phyloP scores from a whole-genome alignment of 2,329 filamentous ascomycete species.

The Zalaria obscura region DNA sequence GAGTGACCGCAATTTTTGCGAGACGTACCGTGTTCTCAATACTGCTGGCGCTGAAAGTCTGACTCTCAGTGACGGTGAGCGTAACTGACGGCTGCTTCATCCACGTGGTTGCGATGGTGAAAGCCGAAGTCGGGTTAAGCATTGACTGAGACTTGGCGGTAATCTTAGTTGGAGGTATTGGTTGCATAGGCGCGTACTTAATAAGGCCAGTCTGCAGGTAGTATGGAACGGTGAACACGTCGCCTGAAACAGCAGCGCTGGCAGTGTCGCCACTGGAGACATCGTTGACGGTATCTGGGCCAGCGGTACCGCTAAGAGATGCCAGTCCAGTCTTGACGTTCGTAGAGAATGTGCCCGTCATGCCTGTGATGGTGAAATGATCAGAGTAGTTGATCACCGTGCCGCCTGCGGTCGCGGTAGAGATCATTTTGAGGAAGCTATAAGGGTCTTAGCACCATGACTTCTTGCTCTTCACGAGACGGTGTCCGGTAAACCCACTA shows the following conservation, averaged over 20 bases:
- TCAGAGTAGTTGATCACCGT: constrained; percentile 44
- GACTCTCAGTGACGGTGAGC: constrained; percentile 37
- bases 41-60: constrained; percentile 37
- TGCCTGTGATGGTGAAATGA: constrained; percentile 50
- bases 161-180: constrained; percentile 44
- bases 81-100: constrained; percentile 29
- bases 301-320: constrained; percentile 22
- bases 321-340: constrained; percentile 21
- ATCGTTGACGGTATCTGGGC: constrained; percentile 16
- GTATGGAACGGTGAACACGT: constrained; percentile 34
- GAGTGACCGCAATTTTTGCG: not conserved
- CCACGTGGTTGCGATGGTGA: constrained; percentile 35
- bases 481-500: constrained; percentile 30
- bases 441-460: constrained; percentile 3
- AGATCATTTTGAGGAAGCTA: constrained; percentile 47
- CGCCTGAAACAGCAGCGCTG: constrained; percentile 6
- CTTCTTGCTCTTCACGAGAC: not conserved
- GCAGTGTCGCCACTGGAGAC: constrained; percentile 7
- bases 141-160: constrained; percentile 36
- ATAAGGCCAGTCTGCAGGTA: constrained; percentile 41
- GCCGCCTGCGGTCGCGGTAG: constrained; percentile 38
- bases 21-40: constrained; percentile 45
- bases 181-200: constrained; percentile 48
- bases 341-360: constrained; percentile 45
- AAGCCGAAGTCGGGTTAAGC: constrained; percentile 41